Evolutionary conservation across 352 stramenopile species (phyloP), one percentile per base, ranked within the genome.

Genomic region (Porosira glacialis): DNA sequence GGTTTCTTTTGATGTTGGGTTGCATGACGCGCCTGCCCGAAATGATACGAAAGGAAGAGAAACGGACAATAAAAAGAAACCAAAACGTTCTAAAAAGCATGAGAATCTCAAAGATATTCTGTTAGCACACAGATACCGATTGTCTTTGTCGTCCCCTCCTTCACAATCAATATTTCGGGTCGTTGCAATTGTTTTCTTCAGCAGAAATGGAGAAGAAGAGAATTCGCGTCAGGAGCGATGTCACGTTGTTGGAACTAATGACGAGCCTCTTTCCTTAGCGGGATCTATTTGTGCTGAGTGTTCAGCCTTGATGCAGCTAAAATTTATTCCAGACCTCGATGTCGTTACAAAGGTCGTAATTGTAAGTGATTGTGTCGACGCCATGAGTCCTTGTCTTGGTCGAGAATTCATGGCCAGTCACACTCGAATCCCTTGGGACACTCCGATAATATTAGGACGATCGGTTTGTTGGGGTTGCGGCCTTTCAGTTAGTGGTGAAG

Each of bases 281-380:
- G 88, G 82, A 43, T 89, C 89, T 28, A 91, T 95, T 30, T 96
- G 92, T 53, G 91, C 92, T 39, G 92, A 96, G 80, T 83, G 91
- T 31, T 81, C 90, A 6, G 90, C 89, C 1, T 85, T 95, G 52
- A 85, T 86, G 17, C 89, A 94, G 70, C 64, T 95, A 38, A 79
- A 88, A 71, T 88, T 94, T 0, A 69, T 87, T 52, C 70, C 69
- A 31, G 59, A 70, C 59, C 78, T 93, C 11, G 81, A 80, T 49
- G 84, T 83, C 60, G 84, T 86, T 22, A 75, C 77, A 19, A 80
- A 77, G 31, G 53, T 95, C 49, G 90, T 93, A 67, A 94, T 95
- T 74, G 85, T 93, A 33, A 94, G 89, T 47, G 92, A 96, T 78
- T 83, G 85, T 43, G 59, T 81, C 6, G 77, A 89, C 62, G 90